Base-by-base conservation (phyloP, 495 filamentous ascomycete species). In the Cryomyces minteri region DNA sequence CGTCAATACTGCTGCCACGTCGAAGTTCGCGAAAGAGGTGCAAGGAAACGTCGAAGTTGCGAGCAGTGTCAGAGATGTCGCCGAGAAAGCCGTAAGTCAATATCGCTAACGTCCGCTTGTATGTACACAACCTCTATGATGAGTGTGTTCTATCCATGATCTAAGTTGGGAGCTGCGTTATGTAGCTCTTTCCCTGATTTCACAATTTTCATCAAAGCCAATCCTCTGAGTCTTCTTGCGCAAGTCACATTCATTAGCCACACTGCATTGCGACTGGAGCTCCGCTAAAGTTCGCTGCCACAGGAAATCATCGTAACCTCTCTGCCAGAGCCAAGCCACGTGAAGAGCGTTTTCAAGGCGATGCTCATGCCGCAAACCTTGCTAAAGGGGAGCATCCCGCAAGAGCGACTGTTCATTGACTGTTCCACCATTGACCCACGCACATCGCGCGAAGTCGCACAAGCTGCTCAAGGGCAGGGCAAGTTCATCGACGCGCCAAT, bases 401-500 rank as follows among this genome's bases (percentile, higher is more conserved):
- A 41, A 32, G 9, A 9, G n/a, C 18, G 42, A 1, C 31, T 44
- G n/a, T 57, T 57, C 50, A 55, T 57, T 40, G 54, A 57, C 34
- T 54, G 49, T 45, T 53, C 49, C 39, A 57, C 54, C 5, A 57
- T 57, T 33, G 54, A 57, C 43, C 54, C 54, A 2, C 48, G 39
- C 10, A 41, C 30, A 31, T 52, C 52, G 4, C 36, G 40, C 0
- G 46, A 37, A 18, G 49, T 50, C 5, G 46, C 44, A 3, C 40
- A 46, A 29, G 43, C 50, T 25, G 48, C 45, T 0, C 11, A 39
- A 11, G 46, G 51, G 11, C 51, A 49, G 38, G 54, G 51, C 49
- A 46, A 47, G n/a, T 57, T 54, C 42, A 43, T 50, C 43, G 54
- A 57, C 31, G 62, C 63, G n/a, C 62, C 65, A 8, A 63, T 68